Evolutionary conservation across 225 moss, liverwort and hornwort species (phyloP), one percentile per base, ranked within the genome.

Genomic region (Marchantia polymorpha): DNA sequence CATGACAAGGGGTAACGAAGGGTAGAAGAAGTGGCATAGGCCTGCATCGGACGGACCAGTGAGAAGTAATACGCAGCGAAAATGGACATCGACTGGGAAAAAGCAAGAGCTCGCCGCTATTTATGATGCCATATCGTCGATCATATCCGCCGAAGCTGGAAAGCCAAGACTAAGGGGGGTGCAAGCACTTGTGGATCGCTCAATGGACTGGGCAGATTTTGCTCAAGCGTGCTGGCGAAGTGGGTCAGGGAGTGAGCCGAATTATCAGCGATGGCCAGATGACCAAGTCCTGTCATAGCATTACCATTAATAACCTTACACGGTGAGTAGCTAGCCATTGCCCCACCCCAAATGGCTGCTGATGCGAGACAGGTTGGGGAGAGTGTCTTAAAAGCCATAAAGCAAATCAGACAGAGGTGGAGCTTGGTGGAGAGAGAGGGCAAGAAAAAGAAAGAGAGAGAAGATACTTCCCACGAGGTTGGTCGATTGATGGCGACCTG

Each of bases 301-400:
- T 10, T 66, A 9, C 66, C 26, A 66, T 66, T 26, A 66, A 66
- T 66, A 66, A 29, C 10, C 26, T 66, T 66, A 3, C 29, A 30
- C 25, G 66, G 25, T 39, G 9, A 15, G 29, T 66, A 66, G 66
- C 66, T 66, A 66, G 66, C 66, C 25, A 29, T 66, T 29, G 66
- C 27, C 66, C 66, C 66, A 66, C 25, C 39, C 29, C 11, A 65
- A 60, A 66, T 66, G 29, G 66, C 66, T 66, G 66, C 26, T 66
- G 56, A 19, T 66, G 26, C 25, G 26, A 30, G 66, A 26, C 27
- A 66, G 66, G 66, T 26, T 26, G 15, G 12, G 27, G 66, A 66
- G 11, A 3, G 8, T 26, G 7, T 22, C 66, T 66, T 26, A 26
- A 66, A 29, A 29, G 66, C 66, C 66, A 30, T 7, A 30, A 29